Conservation (phyloP, 768 basidiomycete species). For the Candolleomyces aberdarensis region DNA sequence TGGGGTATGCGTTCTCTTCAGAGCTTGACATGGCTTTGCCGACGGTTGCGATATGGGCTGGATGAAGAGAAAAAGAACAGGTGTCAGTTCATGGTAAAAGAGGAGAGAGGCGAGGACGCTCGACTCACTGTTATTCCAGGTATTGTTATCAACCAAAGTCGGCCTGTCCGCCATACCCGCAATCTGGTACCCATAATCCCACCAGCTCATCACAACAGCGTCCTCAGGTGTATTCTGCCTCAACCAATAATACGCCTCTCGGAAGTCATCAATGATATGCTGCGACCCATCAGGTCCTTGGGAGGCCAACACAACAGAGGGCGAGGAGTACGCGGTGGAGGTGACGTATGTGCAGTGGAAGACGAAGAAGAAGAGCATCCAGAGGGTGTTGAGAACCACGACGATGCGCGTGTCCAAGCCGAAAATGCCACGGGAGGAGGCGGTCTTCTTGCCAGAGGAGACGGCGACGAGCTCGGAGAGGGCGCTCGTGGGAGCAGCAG, state of each 20-base stretch:
- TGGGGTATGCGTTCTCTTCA: slow-evolving; percentile 96
- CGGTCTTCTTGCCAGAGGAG: slow-evolving; percentile 30
- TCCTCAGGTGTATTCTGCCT: slow-evolving; percentile 91
- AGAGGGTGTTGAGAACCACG: slow-evolving; percentile 71
- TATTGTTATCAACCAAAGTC: slow-evolving; percentile 97
- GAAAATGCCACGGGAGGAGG: slow-evolving; percentile 64
- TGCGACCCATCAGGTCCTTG: slow-evolving; percentile 77
- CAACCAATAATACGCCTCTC: slow-evolving; percentile 99
- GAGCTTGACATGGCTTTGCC: slow-evolving; percentile 96
- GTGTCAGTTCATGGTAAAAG: neutral
- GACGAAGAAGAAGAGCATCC: slow-evolving; percentile 86
- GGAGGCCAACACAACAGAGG: slow-evolving; percentile 92
- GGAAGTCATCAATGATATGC: slow-evolving; percentile 97
- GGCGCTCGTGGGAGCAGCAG: slow-evolving; percentile 23
- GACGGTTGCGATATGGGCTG: slow-evolving; percentile 97
- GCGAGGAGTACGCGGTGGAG: slow-evolving; percentile 91
- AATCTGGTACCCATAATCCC: slow-evolving; percentile 99
- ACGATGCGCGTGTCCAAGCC: slow-evolving; percentile 80
- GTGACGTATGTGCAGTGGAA: slow-evolving; percentile 98
- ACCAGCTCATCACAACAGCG: slow-evolving; percentile 98
- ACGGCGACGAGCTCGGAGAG: slow-evolving; percentile 41
- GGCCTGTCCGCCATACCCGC: slow-evolving; percentile 98
- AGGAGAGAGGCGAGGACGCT: slow-evolving; percentile 1
- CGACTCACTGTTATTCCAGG: slow-evolving; percentile 96
- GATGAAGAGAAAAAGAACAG: slow-evolving; percentile 9